A percentile compares a stretch with the other conserved stretches of the same genome.
Evolutionary conservation across 805 yeast species (phyloP).

Genomic region (Barnettozyma populi): DNA sequence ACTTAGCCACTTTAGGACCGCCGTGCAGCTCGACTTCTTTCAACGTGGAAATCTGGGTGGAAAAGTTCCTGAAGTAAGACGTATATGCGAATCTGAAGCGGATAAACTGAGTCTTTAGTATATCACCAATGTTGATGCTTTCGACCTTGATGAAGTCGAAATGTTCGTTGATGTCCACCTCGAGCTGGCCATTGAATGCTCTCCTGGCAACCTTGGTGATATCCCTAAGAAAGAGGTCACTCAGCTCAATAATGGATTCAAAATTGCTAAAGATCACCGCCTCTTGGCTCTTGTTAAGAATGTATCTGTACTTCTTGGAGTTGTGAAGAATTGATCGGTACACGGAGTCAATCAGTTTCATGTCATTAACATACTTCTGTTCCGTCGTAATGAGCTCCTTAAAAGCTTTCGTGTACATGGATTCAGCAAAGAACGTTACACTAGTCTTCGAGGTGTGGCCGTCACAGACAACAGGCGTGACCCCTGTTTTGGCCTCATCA

Average conservation of each 20-base stretch:
- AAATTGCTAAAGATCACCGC: conserved; percentile 39
- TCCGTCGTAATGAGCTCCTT: conserved; percentile 31
- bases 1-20: conserved; percentile 24
- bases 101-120: conserved; percentile 27
- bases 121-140: conserved; percentile 25
- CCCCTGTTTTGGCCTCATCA: neutral
- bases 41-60: conserved; percentile 27
- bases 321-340: conserved; percentile 30
- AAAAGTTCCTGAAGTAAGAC: conserved; percentile 29
- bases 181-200: neutral
- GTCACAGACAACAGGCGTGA: conserved; percentile 6
- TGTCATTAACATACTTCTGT: conserved; percentile 25
- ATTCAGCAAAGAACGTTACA: conserved; percentile 5
- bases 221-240: conserved; percentile 27
- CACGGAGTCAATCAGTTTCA: conserved; percentile 28
- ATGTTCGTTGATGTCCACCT: conserved; percentile 9
- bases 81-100: conserved; percentile 30
- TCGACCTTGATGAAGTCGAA: conserved; percentile 9
- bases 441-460: conserved; percentile 7
- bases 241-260: conserved; percentile 33
- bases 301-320: conserved; percentile 25
- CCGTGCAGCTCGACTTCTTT: conserved; percentile 12
- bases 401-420: conserved; percentile 20
- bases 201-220: conserved; percentile 6
- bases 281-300: conserved; percentile 32